These are phyloP conservation scores for Candida maltosa DNA, from an alignment of 805 yeast species.

Conservation along the genomic window DNA sequence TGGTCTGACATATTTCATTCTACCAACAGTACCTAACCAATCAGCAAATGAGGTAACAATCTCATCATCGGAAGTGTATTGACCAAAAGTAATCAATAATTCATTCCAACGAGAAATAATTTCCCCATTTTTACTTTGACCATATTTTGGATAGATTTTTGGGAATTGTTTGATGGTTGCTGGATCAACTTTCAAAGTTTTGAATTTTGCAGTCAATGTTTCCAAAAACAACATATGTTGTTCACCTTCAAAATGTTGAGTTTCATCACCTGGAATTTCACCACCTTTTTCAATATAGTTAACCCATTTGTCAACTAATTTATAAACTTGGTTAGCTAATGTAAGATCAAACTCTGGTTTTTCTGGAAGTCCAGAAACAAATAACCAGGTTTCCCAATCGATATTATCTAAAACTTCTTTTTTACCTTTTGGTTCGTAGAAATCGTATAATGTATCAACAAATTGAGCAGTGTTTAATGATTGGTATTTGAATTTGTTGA, in stretches of 20 bases:
- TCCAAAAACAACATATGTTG: constrained; percentile 25
- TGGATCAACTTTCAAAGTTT: constrained; percentile 4
- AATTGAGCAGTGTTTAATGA: constrained; percentile 26
- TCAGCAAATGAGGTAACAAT: constrained; percentile 18
- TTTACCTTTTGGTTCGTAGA: constrained; percentile 18
- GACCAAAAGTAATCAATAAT: constrained; percentile 20
- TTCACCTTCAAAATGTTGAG: constrained; percentile 17
- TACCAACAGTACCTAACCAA: constrained; percentile 34
- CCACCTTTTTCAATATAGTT: constrained; percentile 4
- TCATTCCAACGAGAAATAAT: constrained; percentile 20
- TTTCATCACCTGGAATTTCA: constrained; percentile 11
- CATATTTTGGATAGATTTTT: constrained; percentile 17
- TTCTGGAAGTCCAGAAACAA: constrained; percentile 25
- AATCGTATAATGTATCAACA: constrained; percentile 22
- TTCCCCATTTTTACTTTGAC: constrained; percentile 21
- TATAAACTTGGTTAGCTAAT: constrained; percentile 24
- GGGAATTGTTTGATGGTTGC: constrained; percentile 13
- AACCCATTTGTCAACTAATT: constrained; percentile 21
- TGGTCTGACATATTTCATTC: constrained; percentile 36
- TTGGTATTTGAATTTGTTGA: constrained; percentile 22
- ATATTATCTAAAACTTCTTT: constrained; percentile 18
- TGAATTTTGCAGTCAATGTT: constrained; percentile 16
- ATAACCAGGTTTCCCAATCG: constrained; percentile 29
- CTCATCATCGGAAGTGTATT: constrained; percentile 10
- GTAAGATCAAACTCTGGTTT: constrained; percentile 24